Evolutionary conservation across 345 rosid species (phyloP).

Genomic region (Excoecaria agallocha): DNA sequence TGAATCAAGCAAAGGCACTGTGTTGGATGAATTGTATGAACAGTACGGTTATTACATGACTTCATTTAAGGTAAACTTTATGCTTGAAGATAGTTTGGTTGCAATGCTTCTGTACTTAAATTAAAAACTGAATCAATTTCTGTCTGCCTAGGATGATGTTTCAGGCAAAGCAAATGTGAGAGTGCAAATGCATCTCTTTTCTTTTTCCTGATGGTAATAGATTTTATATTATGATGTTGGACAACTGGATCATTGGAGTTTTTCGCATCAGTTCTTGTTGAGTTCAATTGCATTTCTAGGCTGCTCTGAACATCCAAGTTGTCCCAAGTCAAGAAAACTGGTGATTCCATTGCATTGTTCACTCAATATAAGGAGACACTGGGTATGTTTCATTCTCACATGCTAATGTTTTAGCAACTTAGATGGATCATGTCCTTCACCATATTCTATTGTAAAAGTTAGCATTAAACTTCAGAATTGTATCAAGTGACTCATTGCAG

Average conservation of each 20-base stretch:
- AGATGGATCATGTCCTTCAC: neutral
- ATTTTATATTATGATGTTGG: neutral
- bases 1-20: conserved; percentile 51
- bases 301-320: conserved; percentile 37
- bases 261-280: neutral
- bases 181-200: conserved; percentile 64
- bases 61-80: conserved; percentile 47
- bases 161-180: conserved; percentile 41
- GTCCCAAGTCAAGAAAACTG: conserved; percentile 46
- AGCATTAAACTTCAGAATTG: neutral
- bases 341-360: conserved; percentile 64
- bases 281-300: conserved; percentile 30
- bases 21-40: conserved; percentile 69
- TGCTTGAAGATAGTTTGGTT: conserved; percentile 1
- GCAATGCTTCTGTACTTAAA: neutral
- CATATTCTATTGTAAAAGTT: neutral
- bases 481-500: neutral
- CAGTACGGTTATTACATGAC: conserved; percentile 52
- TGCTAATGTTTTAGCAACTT: neutral
- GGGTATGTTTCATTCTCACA: conserved; percentile 43
- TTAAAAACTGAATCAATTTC: neutral
- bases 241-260: conserved; percentile 9
- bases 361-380: conserved; percentile 86
- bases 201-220: conserved; percentile 66
- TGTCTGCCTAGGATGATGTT: conserved; percentile 39